phyloP scores from a whole-genome alignment of 2,329 filamentous ascomycete species.

The Ciborinia camelliae region DNA sequence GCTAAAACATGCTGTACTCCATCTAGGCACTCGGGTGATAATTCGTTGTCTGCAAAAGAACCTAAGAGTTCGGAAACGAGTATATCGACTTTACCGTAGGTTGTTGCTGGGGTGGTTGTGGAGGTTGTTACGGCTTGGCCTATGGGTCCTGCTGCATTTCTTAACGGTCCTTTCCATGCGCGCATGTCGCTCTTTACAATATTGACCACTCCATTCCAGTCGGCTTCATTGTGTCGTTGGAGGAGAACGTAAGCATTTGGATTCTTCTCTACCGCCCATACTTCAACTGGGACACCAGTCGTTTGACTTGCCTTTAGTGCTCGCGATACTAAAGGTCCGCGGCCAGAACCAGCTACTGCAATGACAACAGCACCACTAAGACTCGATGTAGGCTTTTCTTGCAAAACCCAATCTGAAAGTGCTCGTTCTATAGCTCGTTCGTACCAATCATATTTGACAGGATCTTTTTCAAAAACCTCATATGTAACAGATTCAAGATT shows the following conservation, averaged over 20 bases:
- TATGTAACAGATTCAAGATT: constrained; percentile 97
- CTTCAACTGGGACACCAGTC: constrained; percentile 73
- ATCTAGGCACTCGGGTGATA: constrained; percentile 94
- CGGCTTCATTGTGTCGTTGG: constrained; percentile 74
- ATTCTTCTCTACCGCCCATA: constrained; percentile 97
- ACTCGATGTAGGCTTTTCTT: constrained; percentile 71
- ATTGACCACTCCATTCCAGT: constrained; percentile 78
- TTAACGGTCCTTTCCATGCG: constrained; percentile 81
- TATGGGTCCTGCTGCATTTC: constrained; percentile 35
- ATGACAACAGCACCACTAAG: constrained; percentile 71
- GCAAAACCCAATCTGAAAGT: constrained; percentile 71
- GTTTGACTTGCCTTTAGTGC: constrained; percentile 75
- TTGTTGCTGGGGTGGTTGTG: constrained; percentile 40
- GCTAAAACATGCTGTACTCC: constrained; percentile 89
- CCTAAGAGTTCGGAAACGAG: constrained; percentile 90
- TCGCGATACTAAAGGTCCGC: constrained; percentile 86
- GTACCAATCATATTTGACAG: constrained; percentile 97
- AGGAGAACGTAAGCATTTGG: constrained; percentile 95
- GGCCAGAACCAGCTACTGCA: constrained; percentile 88
- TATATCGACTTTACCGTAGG: constrained; percentile 76
- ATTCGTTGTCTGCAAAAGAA: constrained; percentile 94
- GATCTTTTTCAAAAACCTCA: constrained; percentile 97
- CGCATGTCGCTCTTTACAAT: constrained; percentile 97
- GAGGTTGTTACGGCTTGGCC: constrained; percentile 39
- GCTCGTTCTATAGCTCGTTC: constrained; percentile 80